Conservation (phyloP, 1,284 basidiomycete genomes). For the Ganoderma lucidum region DNA sequence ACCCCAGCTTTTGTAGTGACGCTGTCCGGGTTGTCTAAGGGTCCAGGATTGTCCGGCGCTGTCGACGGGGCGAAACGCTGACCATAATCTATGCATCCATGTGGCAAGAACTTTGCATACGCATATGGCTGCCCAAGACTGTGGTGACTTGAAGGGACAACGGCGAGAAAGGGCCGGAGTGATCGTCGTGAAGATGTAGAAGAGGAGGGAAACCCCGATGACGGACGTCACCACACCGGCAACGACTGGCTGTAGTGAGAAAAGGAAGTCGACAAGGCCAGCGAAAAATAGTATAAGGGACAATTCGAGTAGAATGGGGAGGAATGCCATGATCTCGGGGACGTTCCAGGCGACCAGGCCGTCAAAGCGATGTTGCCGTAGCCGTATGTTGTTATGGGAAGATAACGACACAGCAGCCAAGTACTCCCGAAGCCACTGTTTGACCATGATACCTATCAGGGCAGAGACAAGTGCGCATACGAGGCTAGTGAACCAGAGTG, state of each 20-base stretch:
- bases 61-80: not conserved
- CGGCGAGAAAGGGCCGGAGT: conserved; percentile 31
- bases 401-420: conserved; percentile 27
- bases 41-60: no score
- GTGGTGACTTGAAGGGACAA: conserved; percentile 41
- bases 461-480: conserved; percentile 34
- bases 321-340: conserved; percentile 36
- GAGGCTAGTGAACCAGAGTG: conserved; percentile 34
- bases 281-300: conserved; percentile 38
- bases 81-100: not conserved
- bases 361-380: conserved; percentile 40
- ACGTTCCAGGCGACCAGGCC: conserved; percentile 39
- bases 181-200: conserved; percentile 33
- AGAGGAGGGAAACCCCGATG: conserved; percentile 29
- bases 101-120: conserved; percentile 6
- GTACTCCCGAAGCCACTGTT: conserved; percentile 37
- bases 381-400: conserved; percentile 26
- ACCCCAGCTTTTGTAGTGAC: conserved; percentile 24
- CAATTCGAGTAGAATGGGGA: conserved; percentile 40
- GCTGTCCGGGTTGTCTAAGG: not conserved
- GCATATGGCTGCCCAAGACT: conserved; percentile 34
- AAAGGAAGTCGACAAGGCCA: conserved; percentile 38
- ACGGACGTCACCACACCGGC: conserved; percentile 32
- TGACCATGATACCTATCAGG: conserved; percentile 34
- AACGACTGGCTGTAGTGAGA: conserved; percentile 32